phyloP scores from a whole-genome alignment of 192 early-diverging fungal species.

The Spizellomyces sp. region DNA sequence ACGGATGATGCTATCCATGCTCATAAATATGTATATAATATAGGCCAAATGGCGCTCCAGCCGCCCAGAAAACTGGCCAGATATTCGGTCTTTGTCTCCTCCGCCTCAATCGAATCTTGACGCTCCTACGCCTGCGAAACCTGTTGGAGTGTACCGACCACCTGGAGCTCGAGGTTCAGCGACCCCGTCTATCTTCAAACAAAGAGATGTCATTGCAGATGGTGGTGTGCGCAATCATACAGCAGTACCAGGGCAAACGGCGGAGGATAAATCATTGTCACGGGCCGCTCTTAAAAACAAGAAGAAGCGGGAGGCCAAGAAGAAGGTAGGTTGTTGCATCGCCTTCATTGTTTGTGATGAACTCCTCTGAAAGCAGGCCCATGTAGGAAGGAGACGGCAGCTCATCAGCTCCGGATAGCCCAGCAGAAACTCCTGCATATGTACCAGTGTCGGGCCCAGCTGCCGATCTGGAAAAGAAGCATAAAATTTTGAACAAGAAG shows the following conservation, averaged over 20 bases:
- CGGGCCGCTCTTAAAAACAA: slow-evolving; percentile 70
- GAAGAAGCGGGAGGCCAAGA: slow-evolving; percentile 68
- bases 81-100: slow-evolving; percentile 76
- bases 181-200: not conserved
- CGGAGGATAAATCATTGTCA: slow-evolving; percentile 41
- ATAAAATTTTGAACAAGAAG: slow-evolving; percentile 89
- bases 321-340: slow-evolving; percentile 49
- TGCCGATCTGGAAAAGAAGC: slow-evolving; percentile 77
- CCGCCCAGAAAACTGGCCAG: slow-evolving; percentile 63
- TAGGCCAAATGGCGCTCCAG: slow-evolving; percentile 41
- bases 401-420: no score
- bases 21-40: not conserved
- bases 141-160: slow-evolving; percentile 54
- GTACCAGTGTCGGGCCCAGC: slow-evolving; percentile 26
- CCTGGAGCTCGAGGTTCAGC: slow-evolving; percentile 54
- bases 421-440: not conserved
- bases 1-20: not conserved
- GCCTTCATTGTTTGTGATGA: no score
- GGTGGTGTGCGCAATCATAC: no score
- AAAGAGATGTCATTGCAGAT: no score
- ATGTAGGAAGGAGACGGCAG: no score
- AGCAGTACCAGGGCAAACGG: no score
- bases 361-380: no score
- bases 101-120: slow-evolving; percentile 56
- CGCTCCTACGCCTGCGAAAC: slow-evolving; percentile 31